A percentile compares a stretch with the other conserved stretches of the same genome.
Evolutionary conservation across 176 grass and related monocot genomes (phyloP).

Genomic region (Elymus sibiricus): DNA sequence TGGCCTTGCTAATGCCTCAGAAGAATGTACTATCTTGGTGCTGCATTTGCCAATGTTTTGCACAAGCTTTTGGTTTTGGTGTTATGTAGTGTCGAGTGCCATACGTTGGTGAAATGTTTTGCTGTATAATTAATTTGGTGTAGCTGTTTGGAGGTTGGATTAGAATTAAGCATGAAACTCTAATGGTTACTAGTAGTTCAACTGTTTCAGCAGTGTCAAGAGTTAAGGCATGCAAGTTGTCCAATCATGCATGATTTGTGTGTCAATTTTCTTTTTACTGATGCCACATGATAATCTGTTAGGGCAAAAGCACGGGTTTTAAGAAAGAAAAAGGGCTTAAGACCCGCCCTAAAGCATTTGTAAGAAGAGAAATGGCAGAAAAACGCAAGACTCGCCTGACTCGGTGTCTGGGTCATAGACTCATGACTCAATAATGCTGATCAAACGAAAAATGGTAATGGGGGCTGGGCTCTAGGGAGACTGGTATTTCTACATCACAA

Average conservation of each 20-base stretch:
- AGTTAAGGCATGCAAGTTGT: not conserved
- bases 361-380: no score
- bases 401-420: no score
- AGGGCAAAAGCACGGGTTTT: no score
- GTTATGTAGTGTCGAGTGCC: not conserved
- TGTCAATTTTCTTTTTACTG: not conserved
- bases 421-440: no score
- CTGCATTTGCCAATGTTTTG: not conserved
- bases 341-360: no score
- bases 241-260: not conserved
- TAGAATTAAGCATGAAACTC: not conserved
- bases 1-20: not conserved
- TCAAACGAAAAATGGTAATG: no score
- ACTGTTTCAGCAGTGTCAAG: not conserved
- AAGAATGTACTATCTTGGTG: not conserved
- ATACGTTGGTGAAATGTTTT: not conserved
- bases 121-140: not conserved
- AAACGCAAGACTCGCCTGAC: no score
- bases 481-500: no score
- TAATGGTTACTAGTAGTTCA: not conserved
- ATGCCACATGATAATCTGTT: not conserved
- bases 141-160: not conserved
- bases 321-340: no score
- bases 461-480: no score
- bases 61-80: not conserved